These are phyloP conservation scores for Penicillium salamii DNA, from an alignment of 495 filamentous ascomycete species.

Conservation along the genomic window DNA sequence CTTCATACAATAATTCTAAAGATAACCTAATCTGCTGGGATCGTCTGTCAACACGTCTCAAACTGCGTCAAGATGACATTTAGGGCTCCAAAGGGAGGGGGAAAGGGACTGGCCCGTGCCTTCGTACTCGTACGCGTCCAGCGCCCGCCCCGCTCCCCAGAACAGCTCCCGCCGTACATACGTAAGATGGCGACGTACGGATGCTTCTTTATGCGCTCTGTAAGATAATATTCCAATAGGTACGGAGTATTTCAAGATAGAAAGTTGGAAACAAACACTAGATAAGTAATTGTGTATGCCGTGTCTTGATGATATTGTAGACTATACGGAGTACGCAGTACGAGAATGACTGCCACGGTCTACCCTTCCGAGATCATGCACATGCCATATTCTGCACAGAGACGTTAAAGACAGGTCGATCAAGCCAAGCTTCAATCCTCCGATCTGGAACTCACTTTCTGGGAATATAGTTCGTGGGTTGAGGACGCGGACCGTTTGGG, in stretches of 20 bases:
- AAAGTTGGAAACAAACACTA: no score
- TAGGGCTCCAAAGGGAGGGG: slow-evolving; percentile 1
- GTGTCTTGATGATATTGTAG: no score
- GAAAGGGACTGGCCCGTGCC: slow-evolving; percentile 8
- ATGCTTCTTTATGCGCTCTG: not conserved
- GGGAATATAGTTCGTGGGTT: slow-evolving; percentile 1
- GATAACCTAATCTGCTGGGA: slow-evolving; percentile 3
- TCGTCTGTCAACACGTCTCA: not conserved
- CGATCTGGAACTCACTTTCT: slow-evolving; percentile 15
- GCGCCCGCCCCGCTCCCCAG: slow-evolving; percentile 23
- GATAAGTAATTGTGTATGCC: no score
- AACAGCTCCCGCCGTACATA: slow-evolving; percentile 16
- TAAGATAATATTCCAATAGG: no score
- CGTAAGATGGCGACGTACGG: slow-evolving; percentile 19
- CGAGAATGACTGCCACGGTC: no score
- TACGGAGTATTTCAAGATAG: no score
- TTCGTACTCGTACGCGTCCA: slow-evolving; percentile 31
- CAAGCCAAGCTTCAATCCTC: slow-evolving; percentile 20
- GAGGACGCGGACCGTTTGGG: slow-evolving; percentile 8
- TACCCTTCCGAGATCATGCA: not conserved
- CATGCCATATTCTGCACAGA: not conserved
- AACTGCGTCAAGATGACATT: not conserved
- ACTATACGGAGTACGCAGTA: no score
- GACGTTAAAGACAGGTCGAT: slow-evolving; percentile 4
- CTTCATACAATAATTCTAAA: not conserved